Evolutionary conservation across 192 early-diverging fungal species (phyloP), one percentile per base, ranked within the genome.

Genomic region (Linnemannia schmuckeri): DNA sequence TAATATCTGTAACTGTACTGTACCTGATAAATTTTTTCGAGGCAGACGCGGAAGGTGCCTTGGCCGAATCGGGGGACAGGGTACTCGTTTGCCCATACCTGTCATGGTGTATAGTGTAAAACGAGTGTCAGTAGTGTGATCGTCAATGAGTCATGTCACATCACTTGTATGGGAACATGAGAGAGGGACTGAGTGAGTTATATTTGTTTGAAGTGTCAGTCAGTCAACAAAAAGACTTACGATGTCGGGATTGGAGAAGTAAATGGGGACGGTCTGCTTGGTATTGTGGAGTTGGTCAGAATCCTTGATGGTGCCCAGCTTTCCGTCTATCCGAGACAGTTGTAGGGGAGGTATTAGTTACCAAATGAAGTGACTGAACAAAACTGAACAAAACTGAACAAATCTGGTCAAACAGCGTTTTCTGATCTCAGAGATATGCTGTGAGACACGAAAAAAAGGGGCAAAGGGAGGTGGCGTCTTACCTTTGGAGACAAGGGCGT

Each of bases 41-140:
- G 83, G 20, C 93, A 91, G 13, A 91, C 82, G 52, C 93, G 93
- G 90, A 96, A 97, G 6, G 95, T 91, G 18, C 97, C 97, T 89
- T 98, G 97, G 24, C 91, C 97, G 76, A 96, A 95, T 44, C 97
- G 89, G 57, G 93, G 93, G 1, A 90, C 82, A n/a, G 94, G 93
- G 61, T 91, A 97, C 27, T 97, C 96, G 82, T 96, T 97, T 79
- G 93, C 94, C 95, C 96, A 98, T 13, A 97, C 87, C 90, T 95
- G 90, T 57, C 55, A 27, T 24, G 18, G 20, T 52, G 20, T 22
- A 52, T 52, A 3, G 49, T 52, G 20, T 22, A 6, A 17, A 22
- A 18, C 37, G 20, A 52, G 18, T 52, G 5, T 52, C 20, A 52
- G 20, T 52, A 20, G 0, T 17, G 5, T 52, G 3, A 22, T 22